Conservation (phyloP, 352 stramenopile species). For the Phytophthora idaei region DNA sequence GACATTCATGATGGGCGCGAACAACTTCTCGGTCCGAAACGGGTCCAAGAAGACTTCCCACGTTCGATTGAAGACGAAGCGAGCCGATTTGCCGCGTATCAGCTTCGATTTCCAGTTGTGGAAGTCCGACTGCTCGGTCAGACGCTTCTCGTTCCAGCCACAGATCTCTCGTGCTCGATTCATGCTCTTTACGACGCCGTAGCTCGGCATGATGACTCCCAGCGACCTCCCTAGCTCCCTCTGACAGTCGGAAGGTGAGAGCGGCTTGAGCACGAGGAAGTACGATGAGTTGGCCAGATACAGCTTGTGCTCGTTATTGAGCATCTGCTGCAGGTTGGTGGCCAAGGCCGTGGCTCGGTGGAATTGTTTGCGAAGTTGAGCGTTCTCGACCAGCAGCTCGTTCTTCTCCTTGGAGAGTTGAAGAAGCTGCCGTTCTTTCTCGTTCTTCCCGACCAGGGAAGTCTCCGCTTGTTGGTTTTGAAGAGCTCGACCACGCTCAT, state of each 20-base stretch:
- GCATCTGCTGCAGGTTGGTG: constrained; percentile 30
- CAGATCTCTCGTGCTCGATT: constrained; percentile 31
- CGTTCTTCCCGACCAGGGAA: constrained; percentile 1
- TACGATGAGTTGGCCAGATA: constrained; percentile 36
- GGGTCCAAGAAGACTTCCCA: constrained; percentile 39
- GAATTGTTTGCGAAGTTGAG: constrained; percentile 34
- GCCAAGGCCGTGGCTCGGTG: constrained; percentile 14
- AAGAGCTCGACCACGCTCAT: constrained; percentile 12
- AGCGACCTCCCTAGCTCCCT: constrained; percentile 20
- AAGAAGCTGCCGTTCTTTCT: constrained; percentile 20
- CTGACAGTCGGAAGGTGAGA: constrained; percentile 28
- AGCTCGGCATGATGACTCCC: constrained; percentile 18
- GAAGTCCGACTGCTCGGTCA: constrained; percentile 25
- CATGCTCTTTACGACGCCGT: constrained; percentile 12
- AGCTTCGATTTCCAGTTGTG: constrained; percentile 39
- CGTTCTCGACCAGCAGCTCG: constrained; percentile 33
- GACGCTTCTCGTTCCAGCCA: constrained; percentile 36
- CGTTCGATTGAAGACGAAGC: constrained; percentile 29
- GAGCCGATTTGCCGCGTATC: constrained; percentile 24
- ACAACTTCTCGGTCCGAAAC: constrained; percentile 30
- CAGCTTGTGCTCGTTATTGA: constrained; percentile 40
- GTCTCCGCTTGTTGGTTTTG: not conserved
- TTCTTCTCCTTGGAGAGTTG: constrained; percentile 28
- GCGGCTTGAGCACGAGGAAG: constrained; percentile 38
- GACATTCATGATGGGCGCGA: constrained; percentile 33